Evolutionary conservation across 345 rosid genomes (phyloP).

Genomic region (Dipteronia dyeriana): DNA sequence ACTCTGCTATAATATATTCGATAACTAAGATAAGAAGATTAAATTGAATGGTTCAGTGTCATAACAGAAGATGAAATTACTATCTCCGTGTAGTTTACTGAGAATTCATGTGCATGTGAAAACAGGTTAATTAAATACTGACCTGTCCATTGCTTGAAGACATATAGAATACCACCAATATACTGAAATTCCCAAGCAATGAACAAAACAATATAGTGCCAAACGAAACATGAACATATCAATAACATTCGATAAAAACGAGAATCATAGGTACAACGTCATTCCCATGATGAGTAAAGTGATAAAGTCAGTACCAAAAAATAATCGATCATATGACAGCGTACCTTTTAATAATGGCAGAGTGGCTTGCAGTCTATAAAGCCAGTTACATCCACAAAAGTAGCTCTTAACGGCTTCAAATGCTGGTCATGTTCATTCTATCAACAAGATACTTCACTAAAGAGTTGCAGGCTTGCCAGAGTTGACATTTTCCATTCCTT

Average conservation of each 20-base stretch:
- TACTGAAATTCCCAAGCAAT: background rate
- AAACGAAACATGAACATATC: background rate
- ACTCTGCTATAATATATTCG: background rate
- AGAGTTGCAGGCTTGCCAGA: slow-evolving; percentile 57
- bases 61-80: background rate
- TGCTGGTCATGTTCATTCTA: slow-evolving; percentile 40
- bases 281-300: background rate
- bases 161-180: background rate
- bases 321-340: background rate
- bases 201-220: background rate
- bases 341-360: slow-evolving; percentile 37
- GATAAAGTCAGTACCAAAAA: background rate
- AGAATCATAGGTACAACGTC: background rate
- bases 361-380: slow-evolving; percentile 51
- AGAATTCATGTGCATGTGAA: background rate
- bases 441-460: slow-evolving; percentile 63
- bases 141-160: background rate
- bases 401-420: slow-evolving; percentile 12
- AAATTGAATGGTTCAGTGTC: background rate
- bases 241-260: background rate
- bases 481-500: slow-evolving; percentile 37
- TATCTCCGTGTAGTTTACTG: background rate
- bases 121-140: background rate
- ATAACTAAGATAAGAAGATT: background rate
- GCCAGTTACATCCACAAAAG: slow-evolving; percentile 8